Base-by-base conservation (phyloP, 306 rosid species). In the Betula pendula region DNA sequence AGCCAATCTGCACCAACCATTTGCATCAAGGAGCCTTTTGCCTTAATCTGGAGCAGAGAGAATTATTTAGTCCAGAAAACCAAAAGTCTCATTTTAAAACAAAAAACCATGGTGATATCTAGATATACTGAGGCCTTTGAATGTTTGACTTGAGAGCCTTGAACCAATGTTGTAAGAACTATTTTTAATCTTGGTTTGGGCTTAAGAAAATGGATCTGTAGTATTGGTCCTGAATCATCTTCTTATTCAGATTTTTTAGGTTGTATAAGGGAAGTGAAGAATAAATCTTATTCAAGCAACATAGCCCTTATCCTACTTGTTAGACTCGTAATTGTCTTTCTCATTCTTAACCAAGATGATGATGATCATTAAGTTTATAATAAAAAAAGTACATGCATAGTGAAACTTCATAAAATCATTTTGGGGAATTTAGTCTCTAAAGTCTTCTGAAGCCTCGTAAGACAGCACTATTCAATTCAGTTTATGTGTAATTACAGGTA, bases 1-100 rank as follows among this genome's bases (percentile, higher is more conserved):
- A 91, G 87, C 97, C 98, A 94, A 79, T 94, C 98, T 56, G 86
- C 92, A 59, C 98, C 96, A 40, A 90, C 93, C 87, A 94, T 16
- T 82, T 89, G 87, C 96, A 89, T 91, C 80, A 86, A 68, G 29
- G 94, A 87, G 67, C 81, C 81, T 38, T 81, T 84, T 70, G 96
- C 97, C 84, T 90, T 91, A 59, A 88, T 79, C 98, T 93, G 81
- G 51, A 70, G 72, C 22, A 67, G 68, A 71, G 51, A 80, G 40
- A 75, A 45, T 60, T 29, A 24, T 25, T 74, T 29, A 56, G 52
- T 63, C 58, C 59, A 58, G 7, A 72, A 43, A 8, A 67, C 24
- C 42, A 31, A 40, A 42, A 27, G 35, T 27, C 25, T 42, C 22
- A 50, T 4, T 44, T 25, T 35, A 50, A 50, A 82, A 63, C 78